Conservation (phyloP, 441 rosid genomes). For the Bocquillonia castaneifolia region DNA sequence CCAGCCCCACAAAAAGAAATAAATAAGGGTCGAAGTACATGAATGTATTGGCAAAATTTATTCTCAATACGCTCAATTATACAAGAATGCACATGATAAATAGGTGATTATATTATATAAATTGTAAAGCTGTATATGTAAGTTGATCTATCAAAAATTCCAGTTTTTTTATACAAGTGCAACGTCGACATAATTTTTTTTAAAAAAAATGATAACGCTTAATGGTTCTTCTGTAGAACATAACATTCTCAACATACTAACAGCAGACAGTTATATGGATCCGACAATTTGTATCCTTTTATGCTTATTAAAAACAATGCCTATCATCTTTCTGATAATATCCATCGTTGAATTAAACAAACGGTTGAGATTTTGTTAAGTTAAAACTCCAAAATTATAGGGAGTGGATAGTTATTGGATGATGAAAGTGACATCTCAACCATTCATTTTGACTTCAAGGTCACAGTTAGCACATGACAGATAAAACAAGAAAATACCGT, state of each 20-base stretch:
- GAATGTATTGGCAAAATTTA: background rate
- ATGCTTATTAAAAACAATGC: background rate
- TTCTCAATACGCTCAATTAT: no score
- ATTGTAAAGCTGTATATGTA: background rate
- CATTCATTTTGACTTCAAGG: background rate
- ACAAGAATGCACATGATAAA: no score
- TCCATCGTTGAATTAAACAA: background rate
- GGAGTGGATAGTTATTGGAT: background rate
- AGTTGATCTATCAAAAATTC: background rate
- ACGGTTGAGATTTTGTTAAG: background rate
- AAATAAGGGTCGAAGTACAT: background rate
- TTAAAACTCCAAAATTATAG: background rate
- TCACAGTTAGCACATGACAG: background rate
- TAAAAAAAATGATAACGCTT: background rate
- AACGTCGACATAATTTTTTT: background rate
- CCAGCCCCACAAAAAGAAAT: background rate
- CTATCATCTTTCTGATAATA: background rate
- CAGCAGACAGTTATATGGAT: background rate
- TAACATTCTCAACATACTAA: background rate
- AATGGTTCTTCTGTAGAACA: background rate
- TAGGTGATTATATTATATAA: background rate
- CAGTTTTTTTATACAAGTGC: background rate
- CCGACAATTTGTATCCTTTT: background rate
- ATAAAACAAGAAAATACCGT: background rate
- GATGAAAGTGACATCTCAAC: background rate